Evolutionary conservation across 1,139 yeast genomes (phyloP), one percentile per base, ranked within the genome.

Genomic region (Chernovozyma sophiae-reginae): DNA sequence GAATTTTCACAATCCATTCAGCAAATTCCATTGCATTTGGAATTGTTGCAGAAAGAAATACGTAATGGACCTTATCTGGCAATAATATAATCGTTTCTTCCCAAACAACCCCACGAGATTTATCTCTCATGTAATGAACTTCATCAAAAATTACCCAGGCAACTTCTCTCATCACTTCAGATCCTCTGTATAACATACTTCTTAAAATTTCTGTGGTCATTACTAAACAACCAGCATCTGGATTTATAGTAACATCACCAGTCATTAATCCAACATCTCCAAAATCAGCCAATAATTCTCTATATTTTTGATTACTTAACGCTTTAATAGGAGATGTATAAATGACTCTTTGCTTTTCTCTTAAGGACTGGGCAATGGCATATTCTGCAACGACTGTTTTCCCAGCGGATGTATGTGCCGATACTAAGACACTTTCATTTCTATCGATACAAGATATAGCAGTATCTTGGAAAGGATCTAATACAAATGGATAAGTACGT

Each of bases 1-100:
- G 99, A 40, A 84, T 90, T 52, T 86, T 83, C 52, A 96, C 95
- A 38, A 94, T 86, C 99, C 99, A 92, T 54, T 90, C 95, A 8
- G 98, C 98, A 68, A 92, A 92, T 57, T 92, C 97, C 84, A 87
- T 85, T 4, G 98, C 96, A 58, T 92, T 92, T 27, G 99, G 98
- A 45, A 92, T 94, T 3, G 99, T 92, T 35, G 99, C 99, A 12
- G 97, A 89, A 46, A 89, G 68, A 49, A 89, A 81, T 14, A 84
- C 92, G 52, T 83, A 82, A 50, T 81, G 86, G 31, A 94, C 96
- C 64, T 92, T 94, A 52, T 90, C 96, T 3, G 99, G 99, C 38
- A 92, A 72, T 65, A 92, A 74, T 44, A 92, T 92, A 47, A 92
- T 92, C 16, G 96, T 94, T 64, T 92, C 99, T 67, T 92, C 99